A percentile compares a stretch with the other conserved stretches of the same genome.
These are phyloP conservation scores for Colletotrichum aenigma DNA, from an alignment of 2,329 filamentous ascomycete genomes.

Conservation along the genomic window DNA sequence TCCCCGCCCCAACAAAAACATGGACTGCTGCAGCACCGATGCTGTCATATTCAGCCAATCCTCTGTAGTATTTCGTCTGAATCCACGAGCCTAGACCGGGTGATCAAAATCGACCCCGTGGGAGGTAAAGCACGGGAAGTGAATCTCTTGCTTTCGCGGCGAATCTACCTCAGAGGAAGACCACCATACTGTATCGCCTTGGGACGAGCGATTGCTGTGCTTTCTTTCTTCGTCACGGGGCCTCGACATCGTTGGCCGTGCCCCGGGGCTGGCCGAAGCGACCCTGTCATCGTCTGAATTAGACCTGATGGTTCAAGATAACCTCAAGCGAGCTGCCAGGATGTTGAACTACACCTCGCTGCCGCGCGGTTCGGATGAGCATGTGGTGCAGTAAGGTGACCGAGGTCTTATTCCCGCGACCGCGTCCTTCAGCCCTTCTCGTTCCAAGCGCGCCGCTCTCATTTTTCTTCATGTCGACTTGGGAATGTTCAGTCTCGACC, in stretches of 20 bases:
- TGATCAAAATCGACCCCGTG: neutral
- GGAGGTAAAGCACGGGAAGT: neutral
- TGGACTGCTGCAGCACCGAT: neutral
- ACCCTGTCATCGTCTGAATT: neutral
- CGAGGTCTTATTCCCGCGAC: neutral
- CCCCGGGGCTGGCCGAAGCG: neutral
- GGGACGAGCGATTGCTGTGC: neutral
- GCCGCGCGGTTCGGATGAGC: neutral
- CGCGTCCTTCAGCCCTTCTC: neutral
- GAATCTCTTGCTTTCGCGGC: neutral
- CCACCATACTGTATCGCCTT: neutral
- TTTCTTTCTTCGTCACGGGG: neutral
- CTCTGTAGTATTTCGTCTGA: neutral
- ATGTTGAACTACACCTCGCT: neutral
- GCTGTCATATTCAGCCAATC: neutral
- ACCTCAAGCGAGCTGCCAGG: neutral
- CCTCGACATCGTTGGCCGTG: neutral
- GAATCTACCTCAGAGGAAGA: neutral
- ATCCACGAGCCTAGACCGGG: neutral
- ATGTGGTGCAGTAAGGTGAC: neutral
- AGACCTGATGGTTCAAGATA: neutral
- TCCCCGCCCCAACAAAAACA: conserved; percentile 2
- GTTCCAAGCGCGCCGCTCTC: neutral
- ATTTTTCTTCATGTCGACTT: neutral
- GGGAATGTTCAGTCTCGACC: neutral